These are phyloP conservation scores for Populus pruinosa DNA, from an alignment of 345 rosid genomes.

Conservation along the genomic window DNA sequence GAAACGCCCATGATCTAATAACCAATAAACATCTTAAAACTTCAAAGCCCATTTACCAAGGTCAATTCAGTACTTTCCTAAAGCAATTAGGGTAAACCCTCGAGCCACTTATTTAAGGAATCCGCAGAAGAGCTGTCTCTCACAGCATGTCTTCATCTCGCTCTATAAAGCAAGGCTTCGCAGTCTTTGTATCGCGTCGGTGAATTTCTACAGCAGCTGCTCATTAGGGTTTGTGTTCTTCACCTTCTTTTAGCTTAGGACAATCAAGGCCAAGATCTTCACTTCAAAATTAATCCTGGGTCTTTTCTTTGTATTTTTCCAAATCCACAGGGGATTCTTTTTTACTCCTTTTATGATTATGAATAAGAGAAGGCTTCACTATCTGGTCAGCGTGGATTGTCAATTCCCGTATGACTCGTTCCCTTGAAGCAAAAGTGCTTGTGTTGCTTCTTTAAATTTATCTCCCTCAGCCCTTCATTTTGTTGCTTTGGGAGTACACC, in stretches of 20 bases:
- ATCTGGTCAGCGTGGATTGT: constrained; percentile 76
- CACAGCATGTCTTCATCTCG: background rate
- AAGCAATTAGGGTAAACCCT: background rate
- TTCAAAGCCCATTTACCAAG: background rate
- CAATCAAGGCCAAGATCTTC: too few species aligned
- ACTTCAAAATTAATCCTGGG: background rate
- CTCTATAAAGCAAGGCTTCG: background rate
- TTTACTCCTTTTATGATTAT: background rate
- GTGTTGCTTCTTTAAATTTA: constrained; percentile 43
- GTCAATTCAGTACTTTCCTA: background rate
- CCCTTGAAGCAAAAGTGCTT: constrained; percentile 72
- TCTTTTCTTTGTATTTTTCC: background rate
- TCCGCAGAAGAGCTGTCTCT: constrained; percentile 11
- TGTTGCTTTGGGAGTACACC: constrained; percentile 23
- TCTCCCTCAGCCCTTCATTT: background rate
- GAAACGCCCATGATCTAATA: background rate
- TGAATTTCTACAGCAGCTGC: background rate
- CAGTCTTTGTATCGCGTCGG: background rate
- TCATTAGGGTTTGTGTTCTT: background rate
- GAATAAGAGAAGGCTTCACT: constrained; percentile 43
- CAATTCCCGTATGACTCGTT: constrained; percentile 80
- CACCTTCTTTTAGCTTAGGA: background rate
- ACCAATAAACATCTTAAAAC: background rate
- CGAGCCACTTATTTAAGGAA: constrained; percentile 1
- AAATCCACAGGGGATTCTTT: too few species aligned